Evolutionary conservation across 176 grass and related monocot genomes (phyloP), one percentile per base, ranked within the genome.

Genomic region (Oryza longistaminata): DNA sequence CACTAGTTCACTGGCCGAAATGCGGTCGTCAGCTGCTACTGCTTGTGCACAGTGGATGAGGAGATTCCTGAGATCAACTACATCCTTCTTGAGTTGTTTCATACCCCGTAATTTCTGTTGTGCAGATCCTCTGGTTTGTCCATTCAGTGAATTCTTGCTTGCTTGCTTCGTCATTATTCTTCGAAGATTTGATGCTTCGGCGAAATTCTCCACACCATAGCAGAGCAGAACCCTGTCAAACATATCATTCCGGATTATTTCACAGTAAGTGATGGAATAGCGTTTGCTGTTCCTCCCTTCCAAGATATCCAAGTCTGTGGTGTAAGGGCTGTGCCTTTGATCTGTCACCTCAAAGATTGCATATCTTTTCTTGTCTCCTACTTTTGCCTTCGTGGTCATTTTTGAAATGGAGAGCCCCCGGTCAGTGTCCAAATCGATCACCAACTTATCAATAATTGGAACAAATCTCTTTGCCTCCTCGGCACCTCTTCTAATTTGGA

Each of bases 31-130:
- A 52, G 62, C 76, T 55, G 73, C 79, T 26, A 88, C 58, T 25
- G 86, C 86, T 75, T 92, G 82, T 21, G 86, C 77, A 52, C 90
- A 92, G 19, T 48, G 58, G 3, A 88, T 70, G 24, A 92, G 90
- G 15, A 89, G 73, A 71, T 68, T 68, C 27, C 68, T 80, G 71
- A 92, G 87, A 82, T 92, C 87, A 35, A 74, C 73, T 35, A 76
- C 74, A 29, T 75, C 83, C 58, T 72, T 74, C 61, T 83, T 80
- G 1, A 11, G 22, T 6, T 88, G 81, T 58, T 82, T 88, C 82
- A 64, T 88, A 27, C 52, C 66, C 64, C 50, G 17, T 17, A 60
- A 24, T 73, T 82, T 82, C 40, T 44, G 49, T 46, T 19, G 68
- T 7, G 11, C 55, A 22, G 7, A 49, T 33, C 49, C 73, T 71